Percentiles rank a stretch among this genome's conserved stretches.
Conservation (phyloP, 108 stramenopile genomes). For the Cyclotella sp. region DNA sequence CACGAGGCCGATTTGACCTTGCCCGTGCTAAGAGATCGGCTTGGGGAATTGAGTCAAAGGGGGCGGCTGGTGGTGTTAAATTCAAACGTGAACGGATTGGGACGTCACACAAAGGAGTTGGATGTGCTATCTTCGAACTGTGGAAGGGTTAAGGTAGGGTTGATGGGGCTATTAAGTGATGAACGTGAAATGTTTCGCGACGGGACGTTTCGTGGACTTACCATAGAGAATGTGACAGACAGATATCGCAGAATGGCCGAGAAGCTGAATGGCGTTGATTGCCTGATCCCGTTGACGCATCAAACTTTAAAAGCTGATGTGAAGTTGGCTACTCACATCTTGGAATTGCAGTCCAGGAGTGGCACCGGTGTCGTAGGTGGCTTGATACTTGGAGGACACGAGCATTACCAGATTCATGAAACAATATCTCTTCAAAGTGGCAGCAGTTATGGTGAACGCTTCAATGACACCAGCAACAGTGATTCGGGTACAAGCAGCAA, state of each 20-base stretch:
- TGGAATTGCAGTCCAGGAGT: conserved; percentile 11
- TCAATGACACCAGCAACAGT: background rate
- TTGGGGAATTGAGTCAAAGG: conserved; percentile 48
- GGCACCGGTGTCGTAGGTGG: conserved; percentile 18
- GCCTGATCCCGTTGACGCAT: conserved; percentile 77
- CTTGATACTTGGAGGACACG: conserved; percentile 85
- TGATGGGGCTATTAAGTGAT: conserved; percentile 78
- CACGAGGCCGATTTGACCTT: conserved; percentile 78
- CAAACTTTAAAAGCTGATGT: conserved; percentile 59
- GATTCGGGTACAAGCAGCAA: too few relatives aligned
- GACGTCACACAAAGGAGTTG: conserved; percentile 38
- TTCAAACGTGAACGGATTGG: conserved; percentile 60
- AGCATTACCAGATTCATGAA: conserved; percentile 70
- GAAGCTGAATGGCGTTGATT: conserved; percentile 33
- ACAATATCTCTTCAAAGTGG: conserved; percentile 25
- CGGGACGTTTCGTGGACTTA: conserved; percentile 69
- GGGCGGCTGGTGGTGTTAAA: conserved; percentile 58
- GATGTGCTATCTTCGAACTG: conserved; percentile 45
- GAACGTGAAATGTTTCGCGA: conserved; percentile 72
- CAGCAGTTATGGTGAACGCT: background rate
- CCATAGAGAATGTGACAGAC: conserved; percentile 58
- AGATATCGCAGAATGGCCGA: conserved; percentile 37
- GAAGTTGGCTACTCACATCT: conserved; percentile 59
- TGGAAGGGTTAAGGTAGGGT: conserved; percentile 50
- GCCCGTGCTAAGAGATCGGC: conserved; percentile 46